Evolutionary conservation across 352 stramenopile genomes (phyloP), one percentile per base, ranked within the genome.

Genomic region (Pelagophyceae sp.): DNA sequence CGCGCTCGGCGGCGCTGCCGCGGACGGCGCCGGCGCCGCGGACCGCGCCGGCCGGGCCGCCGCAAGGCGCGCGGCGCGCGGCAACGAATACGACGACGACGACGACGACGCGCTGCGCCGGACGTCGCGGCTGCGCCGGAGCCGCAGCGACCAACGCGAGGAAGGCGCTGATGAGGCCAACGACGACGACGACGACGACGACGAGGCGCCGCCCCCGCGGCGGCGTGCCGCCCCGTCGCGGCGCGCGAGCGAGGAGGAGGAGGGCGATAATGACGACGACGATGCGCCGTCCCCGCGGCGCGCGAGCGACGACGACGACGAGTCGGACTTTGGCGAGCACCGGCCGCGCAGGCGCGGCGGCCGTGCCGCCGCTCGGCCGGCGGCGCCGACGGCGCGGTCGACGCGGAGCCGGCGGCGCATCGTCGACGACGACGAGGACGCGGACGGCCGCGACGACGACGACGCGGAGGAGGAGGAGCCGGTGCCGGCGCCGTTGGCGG

Each of bases 341-440:
- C 69, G 38, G 38, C 75, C n/a, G 31, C 38, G 67, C 63, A 17
- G 58, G 50, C n/a, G 76, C 60, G 5, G 58, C n/a, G n/a, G n/a
- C n/a, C n/a, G n/a, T n/a, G 45, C 45, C 45, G 45, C 45, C 45
- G 11, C 45, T 54, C 45, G 45, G 11, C 11, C 45, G 45, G 11
- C 45, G 45, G 11, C 45, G 45, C 23, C 11, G 23, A 23, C 11
- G 38, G 1, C 20, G 2, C 67, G n/a, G 33, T 0, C 32, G 33
- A n/a, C 40, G 54, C 11, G 38, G 1, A 31, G 2, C 67, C 27
- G 33, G 19, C 32, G 33, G 31, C 40, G 54, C n/a, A 51, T 51
- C 72, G 58, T 64, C 60, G 80, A 72, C 0, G 64, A 76, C 0
- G 72, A 83, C 38, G 72, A 80, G 37, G 74, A 78, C 58, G 35